phyloP scores from a whole-genome alignment of 805 yeast genomes.

The Hanseniaspora vineae region DNA sequence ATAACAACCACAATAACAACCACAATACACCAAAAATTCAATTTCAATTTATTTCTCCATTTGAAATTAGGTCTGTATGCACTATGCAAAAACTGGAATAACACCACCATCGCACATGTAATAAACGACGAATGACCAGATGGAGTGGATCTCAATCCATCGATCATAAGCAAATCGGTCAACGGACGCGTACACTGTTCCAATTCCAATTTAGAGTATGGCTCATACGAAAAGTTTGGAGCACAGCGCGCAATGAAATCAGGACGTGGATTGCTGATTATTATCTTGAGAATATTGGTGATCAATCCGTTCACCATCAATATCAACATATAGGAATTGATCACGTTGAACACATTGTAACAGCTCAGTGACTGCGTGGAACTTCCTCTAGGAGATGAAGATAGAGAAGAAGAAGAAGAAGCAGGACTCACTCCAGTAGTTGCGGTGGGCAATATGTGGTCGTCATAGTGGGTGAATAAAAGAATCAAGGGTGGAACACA shows the following conservation, averaged over 20 bases:
- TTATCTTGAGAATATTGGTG: slow-evolving; percentile 16
- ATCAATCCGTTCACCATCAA: slow-evolving; percentile 14
- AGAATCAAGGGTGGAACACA: background rate
- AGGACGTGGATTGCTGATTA: slow-evolving; percentile 18
- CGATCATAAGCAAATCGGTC: slow-evolving; percentile 11
- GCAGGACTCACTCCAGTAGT: background rate
- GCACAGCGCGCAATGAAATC: slow-evolving; percentile 20
- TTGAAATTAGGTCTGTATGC: slow-evolving; percentile 8
- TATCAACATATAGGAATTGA: slow-evolving; percentile 11
- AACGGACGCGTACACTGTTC: slow-evolving; percentile 6
- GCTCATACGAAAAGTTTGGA: slow-evolving; percentile 2
- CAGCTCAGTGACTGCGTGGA: too few relatives aligned
- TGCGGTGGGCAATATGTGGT: too few relatives aligned
- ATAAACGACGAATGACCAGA: slow-evolving; percentile 21
- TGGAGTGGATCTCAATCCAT: slow-evolving; percentile 22
- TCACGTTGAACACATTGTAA: slow-evolving; percentile 11
- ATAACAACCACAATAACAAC: slow-evolving; percentile 16
- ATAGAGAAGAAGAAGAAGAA: background rate
- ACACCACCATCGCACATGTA: slow-evolving; percentile 12
- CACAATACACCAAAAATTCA: slow-evolving; percentile 17
- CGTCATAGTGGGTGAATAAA: background rate
- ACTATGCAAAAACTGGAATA: slow-evolving; percentile 14
- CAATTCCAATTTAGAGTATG: background rate
- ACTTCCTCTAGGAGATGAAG: background rate
- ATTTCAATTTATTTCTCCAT: background rate